Evolutionary conservation across 192 early-diverging fungal species (phyloP).

Genomic region (Dissophora ornata): DNA sequence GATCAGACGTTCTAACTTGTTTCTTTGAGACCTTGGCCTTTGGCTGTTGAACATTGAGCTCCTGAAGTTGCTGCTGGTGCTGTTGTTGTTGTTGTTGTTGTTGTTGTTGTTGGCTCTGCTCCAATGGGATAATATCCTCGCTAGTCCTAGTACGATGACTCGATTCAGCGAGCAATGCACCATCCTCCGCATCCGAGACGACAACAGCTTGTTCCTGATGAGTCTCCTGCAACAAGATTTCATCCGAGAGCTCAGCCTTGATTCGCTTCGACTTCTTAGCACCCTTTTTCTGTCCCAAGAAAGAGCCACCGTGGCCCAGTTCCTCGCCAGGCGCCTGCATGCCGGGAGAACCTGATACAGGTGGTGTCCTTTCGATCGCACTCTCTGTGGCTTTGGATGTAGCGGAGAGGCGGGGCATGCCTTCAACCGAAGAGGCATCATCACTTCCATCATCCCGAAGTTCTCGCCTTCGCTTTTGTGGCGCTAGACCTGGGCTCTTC

Average conservation of each 20-base stretch:
- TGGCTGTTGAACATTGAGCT: not conserved
- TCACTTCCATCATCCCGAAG: slow-evolving; percentile 35
- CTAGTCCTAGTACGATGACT: not conserved
- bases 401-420: not conserved
- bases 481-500: slow-evolving; percentile 25
- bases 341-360: too few relatives aligned
- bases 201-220: not conserved
- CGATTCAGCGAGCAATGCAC: too few relatives aligned
- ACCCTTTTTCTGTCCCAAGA: slow-evolving; percentile 8
- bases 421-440: slow-evolving; percentile 18
- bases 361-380: not conserved
- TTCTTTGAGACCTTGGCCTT: slow-evolving; percentile 8
- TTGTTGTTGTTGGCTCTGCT: not conserved
- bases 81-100: not conserved
- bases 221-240: not conserved
- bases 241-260: slow-evolving; percentile 21
- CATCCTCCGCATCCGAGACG: not conserved
- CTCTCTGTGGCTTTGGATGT: not conserved
- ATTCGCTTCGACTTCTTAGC: slow-evolving; percentile 34
- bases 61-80: not conserved
- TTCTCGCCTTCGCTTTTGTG: slow-evolving; percentile 45
- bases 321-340: not conserved
- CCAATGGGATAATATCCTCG: not conserved
- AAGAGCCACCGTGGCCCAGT: too few relatives aligned
- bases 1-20: not conserved